Evolutionary conservation across 225 moss, liverwort and hornwort genomes (phyloP), one percentile per base, ranked within the genome.

Genomic region (Pleurozium schreberi): DNA sequence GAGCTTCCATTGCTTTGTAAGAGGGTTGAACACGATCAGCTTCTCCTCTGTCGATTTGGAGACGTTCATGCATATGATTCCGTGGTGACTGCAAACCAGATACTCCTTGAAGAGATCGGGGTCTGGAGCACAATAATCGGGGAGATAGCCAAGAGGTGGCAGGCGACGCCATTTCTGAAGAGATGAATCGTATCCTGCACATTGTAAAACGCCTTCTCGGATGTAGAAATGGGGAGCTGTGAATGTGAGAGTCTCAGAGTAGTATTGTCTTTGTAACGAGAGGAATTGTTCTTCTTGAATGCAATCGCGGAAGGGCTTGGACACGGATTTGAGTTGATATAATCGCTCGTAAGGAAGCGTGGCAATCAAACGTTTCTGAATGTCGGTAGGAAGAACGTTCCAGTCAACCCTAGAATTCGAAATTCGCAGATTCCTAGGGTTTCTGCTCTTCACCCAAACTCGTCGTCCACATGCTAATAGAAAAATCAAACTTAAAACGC

Each of bases 11-110:
- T 81, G 75, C 53, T 68, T 31, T 0, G 81, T 93, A 3, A 92
- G 74, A 4, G 80, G 86, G 52, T 93, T 90, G 86, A 89, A 91
- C 21, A 92, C 75, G 4, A 93, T 71, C 64, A 93, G 76, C 69
- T 75, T 88, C 52, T 93, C 93, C 27, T 83, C 68, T 7, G 52
- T 50, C 8, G 88, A 86, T 65, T 84, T 93, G 33, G 88, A 92
- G 6, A 91, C 88, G 30, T 92, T 93, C 64, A 91, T 79, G 55
- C 89, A 89, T 2, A 92, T 3, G 4, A 93, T 57, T 2, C 93
- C 93, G 10, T 30, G 52, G 1, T 68, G 69, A 12, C 83, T 62
- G 60, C 90, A 84, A 4, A 93, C 55, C 8, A 90, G 73, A 26
- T 75, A 92, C 26, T 92, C 84, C 63, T 93, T 93, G 43, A 91